Evolutionary conservation across 139 green algal genomes (phyloP), one percentile per base, ranked within the genome.

Genomic region (Picochlorum sp.): DNA sequence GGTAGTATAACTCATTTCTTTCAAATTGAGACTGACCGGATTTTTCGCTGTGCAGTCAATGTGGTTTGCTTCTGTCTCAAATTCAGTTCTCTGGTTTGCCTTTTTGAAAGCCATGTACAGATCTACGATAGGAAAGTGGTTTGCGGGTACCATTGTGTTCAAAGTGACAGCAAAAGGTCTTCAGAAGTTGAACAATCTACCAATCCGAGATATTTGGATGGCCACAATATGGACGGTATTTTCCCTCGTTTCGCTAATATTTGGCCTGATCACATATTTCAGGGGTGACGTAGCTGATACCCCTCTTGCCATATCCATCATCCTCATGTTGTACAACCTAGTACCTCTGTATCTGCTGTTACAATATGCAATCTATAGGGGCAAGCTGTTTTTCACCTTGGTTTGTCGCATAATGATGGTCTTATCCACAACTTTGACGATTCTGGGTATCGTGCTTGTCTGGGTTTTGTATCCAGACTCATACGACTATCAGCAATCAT

Each of bases 101-200:
- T 83, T 80, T 43, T 61, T 83, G 41, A 83, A 83, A 63, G 75
- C 75, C 40, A 65, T 78, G 49, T 81, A 68, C 59, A 63, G 75
- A 39, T 62, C 75, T 25, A 69, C 67, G 3, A 8, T 74, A 16
- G 67, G 67, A 35, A 36, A 41, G 9, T 68, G 33, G 39, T 51
- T 74, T 12, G 39, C 24, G 3, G 67, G 67, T 24, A 59, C 45
- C 5, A 78, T 83, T 66, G 55, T 68, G 26, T 83, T 83, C 75
- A 83, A 83, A 67, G 76, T 76, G 55, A 83, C 75, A 20, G 59
- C 76, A 28, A 83, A 83, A 64, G 51, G 61, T 43, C 51, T 77
- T 39, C 63, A 72, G 36, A 41, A 47, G 43, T 47, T 76, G 16
- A 55, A 64, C 18, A 59, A 66, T 39, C 41, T 66, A 29, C 55